These are phyloP conservation scores for Arabidopsis arenosa DNA, from an alignment of 345 rosid genomes.

Conservation along the genomic window DNA sequence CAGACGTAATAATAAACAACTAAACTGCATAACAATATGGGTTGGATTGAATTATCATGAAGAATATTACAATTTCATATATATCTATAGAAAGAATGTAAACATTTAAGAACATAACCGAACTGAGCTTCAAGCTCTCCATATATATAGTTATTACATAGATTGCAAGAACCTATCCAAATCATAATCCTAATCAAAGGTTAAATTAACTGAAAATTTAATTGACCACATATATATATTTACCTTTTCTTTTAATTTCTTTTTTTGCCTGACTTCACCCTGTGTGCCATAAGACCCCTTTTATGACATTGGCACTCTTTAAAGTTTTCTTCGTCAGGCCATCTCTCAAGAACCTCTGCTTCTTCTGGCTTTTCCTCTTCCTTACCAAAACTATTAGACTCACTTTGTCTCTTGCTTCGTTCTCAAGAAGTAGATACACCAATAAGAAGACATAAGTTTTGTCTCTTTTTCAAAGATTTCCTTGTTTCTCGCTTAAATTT, in stretches of 20 bases:
- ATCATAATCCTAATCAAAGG: conserved; percentile 21
- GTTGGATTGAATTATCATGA: not conserved
- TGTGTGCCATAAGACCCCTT: conserved; percentile 46
- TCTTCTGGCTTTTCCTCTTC: conserved; percentile 38
- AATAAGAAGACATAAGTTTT: conserved; percentile 36
- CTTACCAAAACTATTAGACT: conserved; percentile 30
- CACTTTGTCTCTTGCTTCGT: conserved; percentile 28
- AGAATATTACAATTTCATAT: conserved; percentile 16
- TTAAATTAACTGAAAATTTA: not conserved
- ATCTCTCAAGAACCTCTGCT: conserved; percentile 32
- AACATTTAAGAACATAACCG: conserved; percentile 28
- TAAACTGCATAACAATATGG: conserved; percentile 13
- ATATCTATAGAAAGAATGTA: conserved; percentile 27
- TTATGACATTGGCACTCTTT: conserved; percentile 37
- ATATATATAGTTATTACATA: conserved; percentile 31
- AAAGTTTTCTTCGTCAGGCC: conserved; percentile 43
- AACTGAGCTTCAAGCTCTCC: conserved; percentile 20
- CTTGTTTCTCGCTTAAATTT: not conserved
- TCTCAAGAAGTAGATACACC: conserved; percentile 38
- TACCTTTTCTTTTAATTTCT: conserved; percentile 30
- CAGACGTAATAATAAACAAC: not conserved
- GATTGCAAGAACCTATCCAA: conserved; percentile 16
- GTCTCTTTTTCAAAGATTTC: conserved; percentile 22
- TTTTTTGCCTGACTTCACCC: conserved; percentile 47
- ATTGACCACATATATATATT: not conserved